Percentiles rank a stretch among this genome's conserved stretches.
phyloP scores from a whole-genome alignment of 1,284 basidiomycete species.

The Trametes sp. region DNA sequence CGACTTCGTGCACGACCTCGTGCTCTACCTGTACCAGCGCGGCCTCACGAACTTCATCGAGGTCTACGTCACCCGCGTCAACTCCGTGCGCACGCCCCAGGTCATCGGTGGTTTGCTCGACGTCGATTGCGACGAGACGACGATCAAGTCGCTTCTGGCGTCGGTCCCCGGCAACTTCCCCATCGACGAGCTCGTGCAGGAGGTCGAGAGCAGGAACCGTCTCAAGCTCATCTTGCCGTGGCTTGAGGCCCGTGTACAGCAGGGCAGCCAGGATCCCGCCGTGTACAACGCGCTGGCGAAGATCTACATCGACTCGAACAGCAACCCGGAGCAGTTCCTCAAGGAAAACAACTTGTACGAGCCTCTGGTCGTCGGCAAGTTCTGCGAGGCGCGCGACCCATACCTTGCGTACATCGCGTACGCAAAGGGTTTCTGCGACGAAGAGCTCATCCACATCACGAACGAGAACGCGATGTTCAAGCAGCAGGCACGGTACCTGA shows the following conservation, averaged over 20 bases:
- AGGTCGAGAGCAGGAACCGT: constrained; percentile 96
- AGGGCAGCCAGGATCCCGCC: constrained; percentile 91
- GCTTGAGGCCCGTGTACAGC: constrained; percentile 93
- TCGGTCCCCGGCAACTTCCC: constrained; percentile 98
- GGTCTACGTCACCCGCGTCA: constrained; percentile 98
- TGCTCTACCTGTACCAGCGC: constrained; percentile 99
- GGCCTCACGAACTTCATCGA: constrained; percentile 98
- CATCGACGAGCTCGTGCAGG: constrained; percentile 96
- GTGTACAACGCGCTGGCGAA: constrained; percentile 98
- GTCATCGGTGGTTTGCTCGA: constrained; percentile 97
- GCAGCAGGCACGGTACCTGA: constrained; percentile 98
- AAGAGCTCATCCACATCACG: constrained; percentile 96
- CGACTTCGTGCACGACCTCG: constrained; percentile 99
- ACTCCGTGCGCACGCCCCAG: constrained; percentile 97
- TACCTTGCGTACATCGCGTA: constrained; percentile 99
- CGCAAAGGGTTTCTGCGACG: constrained; percentile 99
- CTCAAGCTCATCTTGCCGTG: constrained; percentile 97
- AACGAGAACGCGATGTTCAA: constrained; percentile 99
- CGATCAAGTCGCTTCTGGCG: constrained; percentile 93
- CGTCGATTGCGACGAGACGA: constrained; percentile 97
- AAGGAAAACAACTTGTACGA: constrained; percentile 99
- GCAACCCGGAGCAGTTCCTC: constrained; percentile 96
- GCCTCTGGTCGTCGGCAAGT: constrained; percentile 96
- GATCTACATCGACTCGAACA: constrained; percentile 99
- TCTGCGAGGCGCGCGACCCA: constrained; percentile 99